Conservation (phyloP, 1,284 basidiomycete species). For the Malassezia vespertilionis region DNA sequence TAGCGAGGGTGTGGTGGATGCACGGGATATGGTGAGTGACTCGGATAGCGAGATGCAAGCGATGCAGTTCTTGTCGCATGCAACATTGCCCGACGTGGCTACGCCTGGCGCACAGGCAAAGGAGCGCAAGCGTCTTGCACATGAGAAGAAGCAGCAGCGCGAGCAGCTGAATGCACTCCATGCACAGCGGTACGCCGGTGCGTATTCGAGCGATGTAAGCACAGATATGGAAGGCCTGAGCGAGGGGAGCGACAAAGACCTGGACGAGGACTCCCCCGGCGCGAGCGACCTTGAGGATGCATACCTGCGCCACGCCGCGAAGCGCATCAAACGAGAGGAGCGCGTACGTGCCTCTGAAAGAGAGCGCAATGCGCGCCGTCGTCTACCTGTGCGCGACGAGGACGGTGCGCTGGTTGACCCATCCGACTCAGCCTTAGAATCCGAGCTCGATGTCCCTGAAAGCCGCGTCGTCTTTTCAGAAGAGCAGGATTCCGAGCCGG, state of each 20-base stretch:
- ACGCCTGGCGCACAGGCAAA: slow-evolving; percentile 5
- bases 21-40: slow-evolving; percentile 12
- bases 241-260: slow-evolving; percentile 6
- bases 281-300: slow-evolving; percentile 21
- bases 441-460: slow-evolving; percentile 4
- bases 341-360: slow-evolving; percentile 6
- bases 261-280: slow-evolving; percentile 8
- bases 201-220: slow-evolving; percentile 59
- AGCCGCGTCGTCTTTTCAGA: slow-evolving; percentile 29
- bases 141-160: slow-evolving; percentile 10
- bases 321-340: slow-evolving; percentile 21
- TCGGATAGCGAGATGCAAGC: neutral
- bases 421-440: slow-evolving; percentile 8
- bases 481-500: slow-evolving; percentile 10
- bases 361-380: slow-evolving; percentile 18
- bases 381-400: slow-evolving; percentile 17
- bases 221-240: slow-evolving; percentile 76
- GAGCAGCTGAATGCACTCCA: slow-evolving; percentile 2
- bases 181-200: slow-evolving; percentile 29
- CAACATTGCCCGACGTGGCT: slow-evolving; percentile 5
- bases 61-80: slow-evolving; percentile 11
- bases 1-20: slow-evolving; percentile 1
- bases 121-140: slow-evolving; percentile 1
- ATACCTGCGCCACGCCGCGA: slow-evolving; percentile 22
- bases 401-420: slow-evolving; percentile 3